These are phyloP conservation scores for Cercospora zeae-maydis DNA, from an alignment of 2,329 filamentous ascomycete genomes.

Conservation along the genomic window DNA sequence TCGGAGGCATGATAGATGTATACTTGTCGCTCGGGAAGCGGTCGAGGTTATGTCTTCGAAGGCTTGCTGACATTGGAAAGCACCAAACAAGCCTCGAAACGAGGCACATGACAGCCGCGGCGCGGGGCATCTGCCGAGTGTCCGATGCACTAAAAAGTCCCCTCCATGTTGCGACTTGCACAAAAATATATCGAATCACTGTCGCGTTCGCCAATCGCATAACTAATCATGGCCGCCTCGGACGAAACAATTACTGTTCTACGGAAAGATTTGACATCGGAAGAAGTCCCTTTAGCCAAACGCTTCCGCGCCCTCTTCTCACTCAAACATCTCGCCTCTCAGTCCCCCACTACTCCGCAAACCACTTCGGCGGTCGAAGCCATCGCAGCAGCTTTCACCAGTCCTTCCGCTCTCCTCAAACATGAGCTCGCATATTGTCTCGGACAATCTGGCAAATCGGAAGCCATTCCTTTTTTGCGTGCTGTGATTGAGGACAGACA, in stretches of 20 bases:
- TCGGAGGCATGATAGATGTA: conserved; percentile 52
- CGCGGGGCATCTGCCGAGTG: neutral
- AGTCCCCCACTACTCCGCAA: conserved; percentile 55
- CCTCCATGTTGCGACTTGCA: neutral
- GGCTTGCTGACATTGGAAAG: neutral
- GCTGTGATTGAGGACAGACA: conserved; percentile 69
- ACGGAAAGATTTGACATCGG: conserved; percentile 73
- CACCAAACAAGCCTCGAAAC: neutral
- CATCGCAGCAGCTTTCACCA: conserved; percentile 81
- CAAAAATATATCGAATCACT: neutral
- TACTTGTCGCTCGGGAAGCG: neutral
- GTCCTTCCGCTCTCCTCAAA: conserved; percentile 85
- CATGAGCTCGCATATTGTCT: conserved; percentile 97
- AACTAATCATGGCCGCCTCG: conserved; percentile 9
- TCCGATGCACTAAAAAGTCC: conserved; percentile 1
- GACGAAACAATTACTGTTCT: conserved; percentile 57
- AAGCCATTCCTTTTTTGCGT: conserved; percentile 69
- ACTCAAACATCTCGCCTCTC: conserved; percentile 84
- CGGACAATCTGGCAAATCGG: conserved; percentile 78
- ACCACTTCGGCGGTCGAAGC: conserved; percentile 66
- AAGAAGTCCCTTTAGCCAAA: conserved; percentile 75
- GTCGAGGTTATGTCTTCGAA: neutral
- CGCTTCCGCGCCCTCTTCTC: conserved; percentile 97
- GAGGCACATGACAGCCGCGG: neutral
- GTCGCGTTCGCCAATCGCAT: neutral